A percentile compares a stretch with the other conserved stretches of the same genome.
phyloP scores from a whole-genome alignment of 2,329 filamentous ascomycete species.

The Fusarium tanahbumbuense region DNA sequence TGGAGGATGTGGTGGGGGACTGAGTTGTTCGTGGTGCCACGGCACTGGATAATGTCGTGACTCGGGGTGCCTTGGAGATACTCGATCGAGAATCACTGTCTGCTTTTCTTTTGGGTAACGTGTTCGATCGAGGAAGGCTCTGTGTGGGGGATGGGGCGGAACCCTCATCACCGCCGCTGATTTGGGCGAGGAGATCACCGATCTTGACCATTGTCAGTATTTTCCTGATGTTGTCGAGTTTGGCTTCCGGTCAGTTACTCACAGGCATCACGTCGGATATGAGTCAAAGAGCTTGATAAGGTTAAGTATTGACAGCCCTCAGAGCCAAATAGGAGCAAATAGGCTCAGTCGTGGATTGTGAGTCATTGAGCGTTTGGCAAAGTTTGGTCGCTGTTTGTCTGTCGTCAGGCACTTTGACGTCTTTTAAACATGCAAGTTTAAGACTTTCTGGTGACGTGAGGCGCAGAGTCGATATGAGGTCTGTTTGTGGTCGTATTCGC shows the following conservation, averaged over 20 bases:
- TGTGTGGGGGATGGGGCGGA: conserved; percentile 52
- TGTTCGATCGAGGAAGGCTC: conserved; percentile 43
- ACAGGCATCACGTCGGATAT: conserved; percentile 48
- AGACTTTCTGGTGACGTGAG: conserved; percentile 33
- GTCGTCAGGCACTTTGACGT: conserved; percentile 41
- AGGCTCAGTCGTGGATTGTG: conserved; percentile 41
- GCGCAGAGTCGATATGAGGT: conserved; percentile 41
- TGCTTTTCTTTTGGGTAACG: conserved; percentile 67
- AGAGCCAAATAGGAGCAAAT: conserved; percentile 40
- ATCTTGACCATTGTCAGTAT: conserved; percentile 47
- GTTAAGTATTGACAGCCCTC: conserved; percentile 20
- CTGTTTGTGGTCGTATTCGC: conserved; percentile 37
- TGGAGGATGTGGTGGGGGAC: conserved; percentile 33
- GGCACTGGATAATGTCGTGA: conserved; percentile 40
- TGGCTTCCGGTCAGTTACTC: conserved; percentile 29
- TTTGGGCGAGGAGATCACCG: conserved; percentile 62
- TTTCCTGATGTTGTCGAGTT: conserved; percentile 21
- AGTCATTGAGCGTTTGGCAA: conserved; percentile 45
- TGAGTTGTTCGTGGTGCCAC: conserved; percentile 39
- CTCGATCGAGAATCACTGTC: conserved; percentile 60
- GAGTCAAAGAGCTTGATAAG: conserved; percentile 20
- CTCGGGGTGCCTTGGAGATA: conserved; percentile 57
- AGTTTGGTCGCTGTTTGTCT: conserved; percentile 27
- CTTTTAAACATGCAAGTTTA: conserved; percentile 26
- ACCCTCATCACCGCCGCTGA: conserved; percentile 65